Base-by-base conservation (phyloP, 2,329 filamentous ascomycete genomes). In the Gliomastix tumulicola region DNA sequence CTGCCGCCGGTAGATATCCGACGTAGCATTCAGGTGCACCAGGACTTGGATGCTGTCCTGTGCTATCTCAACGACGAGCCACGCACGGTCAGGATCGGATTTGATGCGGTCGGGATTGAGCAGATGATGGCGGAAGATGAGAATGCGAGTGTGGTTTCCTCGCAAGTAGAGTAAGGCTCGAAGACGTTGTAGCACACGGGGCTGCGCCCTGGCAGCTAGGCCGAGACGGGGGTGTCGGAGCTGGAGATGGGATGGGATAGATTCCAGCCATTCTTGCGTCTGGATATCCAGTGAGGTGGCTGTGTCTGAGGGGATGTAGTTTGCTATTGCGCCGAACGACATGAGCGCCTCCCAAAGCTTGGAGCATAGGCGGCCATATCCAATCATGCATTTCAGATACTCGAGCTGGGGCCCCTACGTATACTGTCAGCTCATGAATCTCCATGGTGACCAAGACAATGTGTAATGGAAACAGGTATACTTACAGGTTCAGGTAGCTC, bases 331-430 rank as follows among this genome's bases (percentile, higher is more conserved):
- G 30, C 56, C 58, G 44, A 67, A 50, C 10, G 54, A 49, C 13
- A 47, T 64, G 2, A 70, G 57, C 0, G 67, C 54, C 0, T 63
- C 60, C 67, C 66, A 69, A 6, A 71, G 58, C 34, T 63, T 65
- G 3, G 66, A 63, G 34, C 63, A 65, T 0, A 71, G 51, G 0
- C 64, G 56, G 0, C 65, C 64, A 27, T 71, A 69, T 1, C 59
- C 60, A 2, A 71, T 62, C 65, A 71, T 65, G 33, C 65, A 70
- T 4, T 60, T 60, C 0, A 71, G 47, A 30, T 69, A 70, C 0
- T 60, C 53, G 4, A 50, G 55, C 2, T 57, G 52, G 1, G 25
- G 25, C n/a, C 25, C 25, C 25, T 28, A 4, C n/a, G 25, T n/a
- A 28, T 28, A 28, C 25, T 28, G n/a, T n/a, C n/a, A n/a, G n/a